Evolutionary conservation across 331 rosid genomes (phyloP).

Genomic region (Prunus yedoensis): DNA sequence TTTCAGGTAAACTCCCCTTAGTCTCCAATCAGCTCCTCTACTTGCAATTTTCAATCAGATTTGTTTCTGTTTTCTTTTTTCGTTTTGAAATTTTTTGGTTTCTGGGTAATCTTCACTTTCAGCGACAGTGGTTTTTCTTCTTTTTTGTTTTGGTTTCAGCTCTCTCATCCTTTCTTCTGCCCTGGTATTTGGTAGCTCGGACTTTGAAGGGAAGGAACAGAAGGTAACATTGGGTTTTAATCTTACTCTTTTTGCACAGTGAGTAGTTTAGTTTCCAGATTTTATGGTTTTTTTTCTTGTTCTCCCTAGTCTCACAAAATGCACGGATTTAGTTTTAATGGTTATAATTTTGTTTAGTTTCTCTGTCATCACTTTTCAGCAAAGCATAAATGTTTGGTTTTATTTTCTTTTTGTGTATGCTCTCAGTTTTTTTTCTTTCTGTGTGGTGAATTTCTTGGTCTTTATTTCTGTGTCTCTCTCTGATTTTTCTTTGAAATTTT

Average conservation of each 20-base stretch:
- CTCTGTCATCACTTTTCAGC: not conserved
- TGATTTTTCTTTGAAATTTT: not conserved
- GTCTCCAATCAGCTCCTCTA: conserved; percentile 9
- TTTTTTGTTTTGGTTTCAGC: not conserved
- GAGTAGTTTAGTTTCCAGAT: not conserved
- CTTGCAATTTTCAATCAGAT: conserved; percentile 14
- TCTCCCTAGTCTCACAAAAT: not conserved
- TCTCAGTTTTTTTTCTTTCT: not conserved
- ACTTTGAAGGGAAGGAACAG: conserved; percentile 19
- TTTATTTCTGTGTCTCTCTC: not conserved
- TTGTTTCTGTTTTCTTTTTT: conserved; percentile 11
- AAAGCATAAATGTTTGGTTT: not conserved
- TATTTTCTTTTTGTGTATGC: not conserved
- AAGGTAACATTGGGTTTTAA: not conserved
- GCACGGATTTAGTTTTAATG: not conserved
- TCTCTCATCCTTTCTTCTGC: conserved; percentile 9
- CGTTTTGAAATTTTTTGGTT: not conserved
- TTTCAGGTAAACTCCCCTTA: conserved; percentile 48
- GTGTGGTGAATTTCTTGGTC: not conserved
- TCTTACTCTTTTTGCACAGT: not conserved
- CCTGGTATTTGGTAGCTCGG: conserved; percentile 10
- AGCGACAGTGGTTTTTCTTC: conserved; percentile 4
- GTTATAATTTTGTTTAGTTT: not conserved
- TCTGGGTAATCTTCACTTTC: not conserved
- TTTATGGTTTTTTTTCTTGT: not conserved